Conservation (phyloP, 2,329 filamentous ascomycete genomes). For the Fusarium burgessii region DNA sequence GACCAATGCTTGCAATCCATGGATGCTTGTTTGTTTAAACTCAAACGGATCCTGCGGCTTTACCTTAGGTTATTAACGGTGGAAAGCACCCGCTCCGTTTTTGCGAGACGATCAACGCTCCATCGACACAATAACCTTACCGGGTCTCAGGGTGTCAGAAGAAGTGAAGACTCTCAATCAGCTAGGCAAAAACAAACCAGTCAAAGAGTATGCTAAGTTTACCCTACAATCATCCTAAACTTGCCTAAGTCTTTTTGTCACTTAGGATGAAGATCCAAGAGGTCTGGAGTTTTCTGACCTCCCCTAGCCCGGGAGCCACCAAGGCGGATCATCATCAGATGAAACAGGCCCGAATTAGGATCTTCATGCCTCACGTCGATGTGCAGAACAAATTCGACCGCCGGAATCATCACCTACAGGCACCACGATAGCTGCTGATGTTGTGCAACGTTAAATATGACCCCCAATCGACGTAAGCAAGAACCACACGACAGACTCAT, state of each 20-base stretch:
- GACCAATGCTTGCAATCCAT: background rate
- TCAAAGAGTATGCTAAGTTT: too few species aligned
- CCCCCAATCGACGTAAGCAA: background rate
- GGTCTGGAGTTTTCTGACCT: too few species aligned
- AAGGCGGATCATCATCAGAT: background rate
- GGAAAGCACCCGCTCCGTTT: background rate
- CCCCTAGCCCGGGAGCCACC: background rate
- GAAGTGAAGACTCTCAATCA: too few species aligned
- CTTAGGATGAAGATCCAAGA: too few species aligned
- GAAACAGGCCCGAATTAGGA: constrained; percentile 21
- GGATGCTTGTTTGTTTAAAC: background rate
- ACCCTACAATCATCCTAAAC: too few species aligned
- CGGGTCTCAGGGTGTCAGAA: too few species aligned
- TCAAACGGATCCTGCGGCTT: background rate
- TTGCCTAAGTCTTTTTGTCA: too few species aligned
- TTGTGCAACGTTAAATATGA: constrained; percentile 19
- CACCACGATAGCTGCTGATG: constrained; percentile 16
- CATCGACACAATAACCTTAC: background rate
- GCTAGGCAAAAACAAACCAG: too few species aligned
- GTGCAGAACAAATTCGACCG: constrained; percentile 27
- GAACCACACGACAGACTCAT: background rate
- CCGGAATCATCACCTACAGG: background rate
- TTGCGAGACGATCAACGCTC: constrained; percentile 1
- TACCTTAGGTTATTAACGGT: background rate
- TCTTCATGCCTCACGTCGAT: constrained; percentile 28